phyloP scores from a whole-genome alignment of 1,284 basidiomycete genomes.

The Leccinum pachyderme region DNA sequence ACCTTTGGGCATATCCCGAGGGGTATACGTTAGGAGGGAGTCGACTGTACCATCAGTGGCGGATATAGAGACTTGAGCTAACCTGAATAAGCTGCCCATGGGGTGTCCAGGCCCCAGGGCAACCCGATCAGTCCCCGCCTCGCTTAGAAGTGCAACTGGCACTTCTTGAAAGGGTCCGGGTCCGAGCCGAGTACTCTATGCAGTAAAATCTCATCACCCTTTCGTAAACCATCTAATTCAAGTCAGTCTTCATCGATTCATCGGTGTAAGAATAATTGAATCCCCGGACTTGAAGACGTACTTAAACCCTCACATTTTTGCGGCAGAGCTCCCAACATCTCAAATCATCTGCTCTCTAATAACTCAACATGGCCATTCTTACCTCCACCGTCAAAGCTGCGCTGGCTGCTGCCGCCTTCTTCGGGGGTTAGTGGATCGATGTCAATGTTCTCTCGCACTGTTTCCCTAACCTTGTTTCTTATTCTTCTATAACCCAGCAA shows the following conservation, averaged over 20 bases:
- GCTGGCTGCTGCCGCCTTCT: neutral
- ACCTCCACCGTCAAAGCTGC: neutral
- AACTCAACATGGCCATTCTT: neutral
- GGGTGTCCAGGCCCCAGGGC: too few species aligned
- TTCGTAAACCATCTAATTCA: neutral
- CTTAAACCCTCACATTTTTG: neutral
- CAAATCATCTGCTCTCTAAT: neutral
- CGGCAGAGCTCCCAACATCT: neutral
- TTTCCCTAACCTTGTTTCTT: neutral
- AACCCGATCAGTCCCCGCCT: too few species aligned
- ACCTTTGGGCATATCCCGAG: too few species aligned
- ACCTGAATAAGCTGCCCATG: too few species aligned
- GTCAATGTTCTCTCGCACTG: neutral
- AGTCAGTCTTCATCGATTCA: neutral
- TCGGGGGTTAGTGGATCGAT: neutral
- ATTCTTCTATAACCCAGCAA: neutral
- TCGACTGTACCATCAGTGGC: too few species aligned
- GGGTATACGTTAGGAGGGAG: too few species aligned
- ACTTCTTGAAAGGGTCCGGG: too few species aligned
- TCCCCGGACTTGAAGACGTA: neutral
- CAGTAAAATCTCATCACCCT: neutral
- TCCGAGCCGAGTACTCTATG: too few species aligned
- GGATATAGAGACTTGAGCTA: too few species aligned
- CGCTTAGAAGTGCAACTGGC: too few species aligned
- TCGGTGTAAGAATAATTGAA: neutral